phyloP scores from a whole-genome alignment of 2,329 filamentous ascomycete species.

The Zymoseptoria pseudotritici region DNA sequence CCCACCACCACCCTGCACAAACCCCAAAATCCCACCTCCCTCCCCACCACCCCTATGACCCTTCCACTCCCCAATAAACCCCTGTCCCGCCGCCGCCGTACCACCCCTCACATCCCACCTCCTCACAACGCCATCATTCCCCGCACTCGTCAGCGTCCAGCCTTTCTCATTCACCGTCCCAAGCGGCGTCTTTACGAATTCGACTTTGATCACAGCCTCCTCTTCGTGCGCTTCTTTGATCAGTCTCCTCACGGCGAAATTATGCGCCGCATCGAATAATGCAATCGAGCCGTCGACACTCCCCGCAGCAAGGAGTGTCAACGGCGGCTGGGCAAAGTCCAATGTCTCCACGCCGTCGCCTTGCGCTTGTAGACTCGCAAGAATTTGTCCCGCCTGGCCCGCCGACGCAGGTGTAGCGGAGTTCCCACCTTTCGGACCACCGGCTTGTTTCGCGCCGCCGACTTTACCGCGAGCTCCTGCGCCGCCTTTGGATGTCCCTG shows the following conservation, averaged over 20 bases:
- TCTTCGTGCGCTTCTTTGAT: slow-evolving; percentile 78
- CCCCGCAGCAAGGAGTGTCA: slow-evolving; percentile 55
- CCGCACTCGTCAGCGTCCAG: slow-evolving; percentile 76
- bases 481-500: slow-evolving; percentile 33
- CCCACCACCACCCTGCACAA: slow-evolving; percentile 72
- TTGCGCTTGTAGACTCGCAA: slow-evolving; percentile 77
- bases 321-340: slow-evolving; percentile 54
- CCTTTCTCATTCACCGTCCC: slow-evolving; percentile 25
- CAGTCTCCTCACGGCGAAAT: slow-evolving; percentile 77
- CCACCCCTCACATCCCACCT: slow-evolving; percentile 76
- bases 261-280: slow-evolving; percentile 77
- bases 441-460: slow-evolving; percentile 38
- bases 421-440: slow-evolving; percentile 31
- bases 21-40: slow-evolving; percentile 80
- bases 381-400: slow-evolving; percentile 61
- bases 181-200: slow-evolving; percentile 58
- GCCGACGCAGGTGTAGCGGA: slow-evolving; percentile 35
- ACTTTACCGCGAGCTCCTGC: slow-evolving; percentile 44
- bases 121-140: slow-evolving; percentile 84
- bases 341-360: slow-evolving; percentile 71
- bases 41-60: slow-evolving; percentile 72
- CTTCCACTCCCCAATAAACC: slow-evolving; percentile 78
- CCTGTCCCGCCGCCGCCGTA: slow-evolving; percentile 58
- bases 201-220: slow-evolving; percentile 85
- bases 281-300: slow-evolving; percentile 65